These are phyloP conservation scores for Penicilliopsis zonata DNA, from an alignment of 495 filamentous ascomycete genomes.

Conservation along the genomic window DNA sequence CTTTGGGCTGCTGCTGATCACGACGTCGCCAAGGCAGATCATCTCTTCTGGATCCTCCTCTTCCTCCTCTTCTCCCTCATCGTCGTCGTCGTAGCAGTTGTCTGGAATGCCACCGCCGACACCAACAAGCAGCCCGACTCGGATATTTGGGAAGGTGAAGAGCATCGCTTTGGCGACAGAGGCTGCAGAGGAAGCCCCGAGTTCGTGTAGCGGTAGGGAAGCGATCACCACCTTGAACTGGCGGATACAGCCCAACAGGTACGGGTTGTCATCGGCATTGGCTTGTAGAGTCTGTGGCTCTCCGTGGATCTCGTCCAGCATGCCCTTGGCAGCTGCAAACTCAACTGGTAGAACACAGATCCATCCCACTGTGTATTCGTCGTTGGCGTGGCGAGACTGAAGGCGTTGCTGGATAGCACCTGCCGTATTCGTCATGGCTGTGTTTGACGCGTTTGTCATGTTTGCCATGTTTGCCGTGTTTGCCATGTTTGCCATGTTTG, in stretches of 20 bases:
- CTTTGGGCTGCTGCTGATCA: constrained; percentile 3
- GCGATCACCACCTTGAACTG: constrained; percentile 22
- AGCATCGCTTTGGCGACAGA: constrained; percentile 17
- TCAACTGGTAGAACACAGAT: constrained; percentile 22
- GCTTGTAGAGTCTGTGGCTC: constrained; percentile 6
- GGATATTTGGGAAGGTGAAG: constrained; percentile 17
- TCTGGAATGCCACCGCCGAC: constrained; percentile 16
- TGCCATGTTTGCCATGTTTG: no score
- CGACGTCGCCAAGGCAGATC: constrained; percentile 11
- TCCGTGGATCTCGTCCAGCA: constrained; percentile 27
- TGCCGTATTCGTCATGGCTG: no score
- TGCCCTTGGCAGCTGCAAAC: constrained; percentile 17
- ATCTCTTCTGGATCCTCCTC: constrained; percentile 12
- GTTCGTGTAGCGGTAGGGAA: no score
- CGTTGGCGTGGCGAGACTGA: no score
- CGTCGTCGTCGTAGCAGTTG: no score
- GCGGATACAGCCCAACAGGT: constrained; percentile 21
- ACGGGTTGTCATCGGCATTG: constrained; percentile 22
- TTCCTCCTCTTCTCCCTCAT: no score
- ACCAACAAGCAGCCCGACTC: constrained; percentile 20
- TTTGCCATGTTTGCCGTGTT: no score
- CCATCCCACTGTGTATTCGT: constrained; percentile 27
- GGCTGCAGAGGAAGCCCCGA: no score
- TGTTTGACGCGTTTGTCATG: no score
- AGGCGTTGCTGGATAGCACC: no score